phyloP scores from a whole-genome alignment of 108 stramenopile species.

The Asterionellopsis glacialis region DNA sequence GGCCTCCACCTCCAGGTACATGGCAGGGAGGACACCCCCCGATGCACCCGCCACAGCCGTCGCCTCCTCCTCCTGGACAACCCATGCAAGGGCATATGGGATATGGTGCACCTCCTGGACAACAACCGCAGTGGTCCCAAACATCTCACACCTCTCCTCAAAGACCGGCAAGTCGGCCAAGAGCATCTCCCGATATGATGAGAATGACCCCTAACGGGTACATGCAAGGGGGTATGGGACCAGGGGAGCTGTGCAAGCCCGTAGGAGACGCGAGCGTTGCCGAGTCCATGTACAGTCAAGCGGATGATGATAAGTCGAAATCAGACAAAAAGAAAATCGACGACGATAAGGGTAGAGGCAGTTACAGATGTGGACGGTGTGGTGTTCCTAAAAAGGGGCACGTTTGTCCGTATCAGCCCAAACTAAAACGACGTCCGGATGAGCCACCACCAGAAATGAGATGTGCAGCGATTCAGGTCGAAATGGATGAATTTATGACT shows the following conservation, averaged over 20 bases:
- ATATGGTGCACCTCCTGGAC: not conserved
- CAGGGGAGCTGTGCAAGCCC: not conserved
- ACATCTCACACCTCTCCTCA: no score
- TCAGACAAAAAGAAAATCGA: not conserved
- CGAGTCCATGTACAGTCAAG: constrained; percentile 4
- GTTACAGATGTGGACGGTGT: constrained; percentile 63
- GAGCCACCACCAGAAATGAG: constrained; percentile 81
- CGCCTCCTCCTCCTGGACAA: constrained; percentile 8
- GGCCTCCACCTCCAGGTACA: constrained; percentile 11
- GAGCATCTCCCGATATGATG: no score
- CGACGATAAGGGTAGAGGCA: constrained; percentile 47
- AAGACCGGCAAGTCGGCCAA: no score
- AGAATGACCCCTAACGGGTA: not conserved
- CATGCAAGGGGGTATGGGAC: not conserved
- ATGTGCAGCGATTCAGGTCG: constrained; percentile 81
- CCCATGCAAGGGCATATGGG: no score
- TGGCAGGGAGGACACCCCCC: constrained; percentile 14
- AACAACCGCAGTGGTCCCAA: constrained; percentile 21
- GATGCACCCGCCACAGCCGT: constrained; percentile 1
- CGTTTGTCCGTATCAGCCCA: constrained; percentile 90
- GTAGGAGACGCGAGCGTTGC: not conserved
- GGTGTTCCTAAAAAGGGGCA: constrained; percentile 92
- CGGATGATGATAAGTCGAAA: no score
- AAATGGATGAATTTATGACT: constrained; percentile 90
- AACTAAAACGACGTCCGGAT: constrained; percentile 73